Evolutionary conservation across 495 filamentous ascomycete species (phyloP).

Genomic region (Letharia lupina): DNA sequence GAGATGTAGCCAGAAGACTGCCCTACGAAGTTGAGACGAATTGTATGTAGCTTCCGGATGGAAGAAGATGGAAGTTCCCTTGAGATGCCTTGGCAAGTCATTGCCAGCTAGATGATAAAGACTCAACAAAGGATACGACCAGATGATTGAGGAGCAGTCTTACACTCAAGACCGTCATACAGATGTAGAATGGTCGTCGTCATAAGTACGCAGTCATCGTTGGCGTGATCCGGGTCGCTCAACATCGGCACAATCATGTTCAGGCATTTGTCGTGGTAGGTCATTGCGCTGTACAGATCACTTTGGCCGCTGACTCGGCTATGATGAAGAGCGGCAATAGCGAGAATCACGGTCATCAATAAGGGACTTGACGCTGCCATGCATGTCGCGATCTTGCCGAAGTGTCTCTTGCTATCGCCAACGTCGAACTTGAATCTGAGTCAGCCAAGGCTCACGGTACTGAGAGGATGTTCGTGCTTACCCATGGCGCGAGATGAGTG

Average conservation of each 20-base stretch:
- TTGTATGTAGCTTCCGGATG: not conserved
- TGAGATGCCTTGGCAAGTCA: constrained; percentile 11
- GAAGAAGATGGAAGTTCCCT: constrained; percentile 13
- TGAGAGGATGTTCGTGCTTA: not conserved
- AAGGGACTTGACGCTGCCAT: constrained; percentile 14
- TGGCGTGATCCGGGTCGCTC: constrained; percentile 3
- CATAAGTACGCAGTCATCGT: constrained; percentile 16
- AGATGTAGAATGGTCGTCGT: constrained; percentile 14
- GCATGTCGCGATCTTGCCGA: constrained; percentile 7
- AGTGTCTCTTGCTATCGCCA: constrained; percentile 14
- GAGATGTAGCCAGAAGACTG: constrained; percentile 19
- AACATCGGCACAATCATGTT: constrained; percentile 16
- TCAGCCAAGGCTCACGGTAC: not conserved
- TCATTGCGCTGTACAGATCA: constrained; percentile 10
- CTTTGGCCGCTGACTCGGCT: not conserved
- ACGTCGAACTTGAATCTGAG: constrained; percentile 10
- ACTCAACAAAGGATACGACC: not conserved
- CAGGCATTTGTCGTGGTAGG: constrained; percentile 16
- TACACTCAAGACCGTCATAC: constrained; percentile 15
- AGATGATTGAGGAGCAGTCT: not conserved
- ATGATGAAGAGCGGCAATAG: constrained; percentile 13
- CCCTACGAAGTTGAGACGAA: constrained; percentile 11
- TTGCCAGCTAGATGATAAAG: not conserved
- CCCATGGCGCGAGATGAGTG: constrained; percentile 16
- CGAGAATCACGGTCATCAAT: constrained; percentile 18